Evolutionary conservation across 2,329 filamentous ascomycete genomes (phyloP).

Genomic region (Trichophyton simii): DNA sequence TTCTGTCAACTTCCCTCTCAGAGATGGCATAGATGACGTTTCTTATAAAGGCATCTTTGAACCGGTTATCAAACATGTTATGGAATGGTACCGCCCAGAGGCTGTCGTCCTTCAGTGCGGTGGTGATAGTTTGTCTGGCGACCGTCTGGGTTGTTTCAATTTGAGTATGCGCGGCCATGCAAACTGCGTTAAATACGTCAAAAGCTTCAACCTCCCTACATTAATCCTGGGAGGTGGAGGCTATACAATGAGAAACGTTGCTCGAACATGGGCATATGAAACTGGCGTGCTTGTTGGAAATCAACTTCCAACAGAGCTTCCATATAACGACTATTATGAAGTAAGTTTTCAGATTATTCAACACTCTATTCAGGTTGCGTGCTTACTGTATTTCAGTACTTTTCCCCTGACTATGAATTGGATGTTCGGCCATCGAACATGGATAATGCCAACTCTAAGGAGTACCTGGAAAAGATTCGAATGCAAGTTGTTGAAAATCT

Average conservation of each 20-base stretch:
- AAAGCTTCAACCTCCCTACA: conserved; percentile 53
- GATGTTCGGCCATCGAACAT: conserved; percentile 59
- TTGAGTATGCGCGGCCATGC: conserved; percentile 58
- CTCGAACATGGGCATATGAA: conserved; percentile 54
- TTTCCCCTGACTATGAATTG: conserved; percentile 56
- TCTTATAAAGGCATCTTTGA: conserved; percentile 59
- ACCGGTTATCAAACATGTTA: conserved; percentile 53
- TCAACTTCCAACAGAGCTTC: conserved; percentile 67
- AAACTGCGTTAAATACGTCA: conserved; percentile 57
- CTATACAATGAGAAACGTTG: conserved; percentile 56
- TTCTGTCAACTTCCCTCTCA: conserved; percentile 56
- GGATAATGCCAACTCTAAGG: conserved; percentile 57
- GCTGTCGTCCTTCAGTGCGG: conserved; percentile 58
- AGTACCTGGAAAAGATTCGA: conserved; percentile 58
- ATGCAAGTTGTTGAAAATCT: conserved; percentile 54
- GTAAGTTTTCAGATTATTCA: conserved; percentile 24
- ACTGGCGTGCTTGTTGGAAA: conserved; percentile 72
- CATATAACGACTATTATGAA: conserved; percentile 93
- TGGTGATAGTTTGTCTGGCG: conserved; percentile 54
- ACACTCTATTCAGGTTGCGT: conserved; percentile 1
- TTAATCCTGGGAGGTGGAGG: conserved; percentile 55
- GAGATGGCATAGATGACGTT: conserved; percentile 55
- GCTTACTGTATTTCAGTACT: conserved; percentile 38
- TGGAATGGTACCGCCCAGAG: conserved; percentile 56
- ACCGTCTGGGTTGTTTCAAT: conserved; percentile 57